phyloP scores from a whole-genome alignment of 306 rosid genomes.

The Luffa aegyptiaca region DNA sequence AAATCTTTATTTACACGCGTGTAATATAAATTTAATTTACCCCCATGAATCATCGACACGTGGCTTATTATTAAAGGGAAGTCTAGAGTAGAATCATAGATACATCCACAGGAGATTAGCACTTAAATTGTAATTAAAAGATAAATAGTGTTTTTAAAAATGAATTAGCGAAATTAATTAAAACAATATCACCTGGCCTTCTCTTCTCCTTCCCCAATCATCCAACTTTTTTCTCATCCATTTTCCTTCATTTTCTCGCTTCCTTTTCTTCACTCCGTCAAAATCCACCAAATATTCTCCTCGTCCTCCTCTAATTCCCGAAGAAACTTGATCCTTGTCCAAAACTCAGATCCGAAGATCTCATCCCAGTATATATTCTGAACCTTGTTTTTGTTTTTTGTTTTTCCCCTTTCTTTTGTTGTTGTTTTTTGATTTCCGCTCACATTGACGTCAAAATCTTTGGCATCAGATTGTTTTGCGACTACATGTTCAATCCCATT shows the following conservation, averaged over 20 bases:
- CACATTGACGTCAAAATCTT: not conserved
- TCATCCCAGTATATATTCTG: not conserved
- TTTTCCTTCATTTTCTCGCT: constrained; percentile 14
- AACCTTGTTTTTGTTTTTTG: not conserved
- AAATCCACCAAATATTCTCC: constrained; percentile 12
- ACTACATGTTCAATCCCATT: not conserved
- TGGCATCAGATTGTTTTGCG: constrained; percentile 3
- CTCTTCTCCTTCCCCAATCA: not conserved
- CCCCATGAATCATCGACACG: not conserved
- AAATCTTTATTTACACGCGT: not conserved
- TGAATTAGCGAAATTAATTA: not conserved
- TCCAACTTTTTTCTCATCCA: not conserved
- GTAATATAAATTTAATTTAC: not conserved
- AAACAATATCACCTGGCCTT: not conserved
- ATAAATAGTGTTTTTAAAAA: not conserved
- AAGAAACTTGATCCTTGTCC: not conserved
- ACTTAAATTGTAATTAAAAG: not conserved
- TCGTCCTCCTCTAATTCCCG: not conserved
- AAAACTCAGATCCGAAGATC: constrained; percentile 9
- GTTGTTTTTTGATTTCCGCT: not conserved
- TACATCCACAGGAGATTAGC: not conserved
- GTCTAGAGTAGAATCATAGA: not conserved
- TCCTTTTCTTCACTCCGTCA: constrained; percentile 11
- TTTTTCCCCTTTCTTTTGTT: not conserved
- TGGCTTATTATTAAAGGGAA: not conserved